These are phyloP conservation scores for Russula compacta DNA, from an alignment of 768 basidiomycete species.

Conservation along the genomic window DNA sequence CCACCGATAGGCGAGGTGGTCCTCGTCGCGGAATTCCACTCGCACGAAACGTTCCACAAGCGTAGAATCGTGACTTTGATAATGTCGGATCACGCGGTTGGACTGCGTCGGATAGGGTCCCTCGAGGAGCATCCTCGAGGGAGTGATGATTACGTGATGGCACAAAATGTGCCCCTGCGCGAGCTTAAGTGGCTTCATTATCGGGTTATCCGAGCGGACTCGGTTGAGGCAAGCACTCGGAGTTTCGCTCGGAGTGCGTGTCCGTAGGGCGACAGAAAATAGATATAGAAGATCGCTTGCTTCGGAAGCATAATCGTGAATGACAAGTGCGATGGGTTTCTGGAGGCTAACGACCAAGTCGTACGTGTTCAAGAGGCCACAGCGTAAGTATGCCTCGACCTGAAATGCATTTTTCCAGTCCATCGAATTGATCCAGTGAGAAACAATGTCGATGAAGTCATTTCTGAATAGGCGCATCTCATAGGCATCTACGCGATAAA, in stretches of 20 bases:
- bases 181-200: not conserved
- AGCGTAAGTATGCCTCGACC: conserved; percentile 58
- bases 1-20: not conserved
- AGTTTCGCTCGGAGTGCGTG: no score
- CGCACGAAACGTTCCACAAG: not conserved
- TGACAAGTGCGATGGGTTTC: no score
- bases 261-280: no score
- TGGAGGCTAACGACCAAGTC: no score
- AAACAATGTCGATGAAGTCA: conserved; percentile 38
- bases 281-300: no score
- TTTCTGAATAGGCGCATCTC: conserved; percentile 41
- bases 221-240: no score
- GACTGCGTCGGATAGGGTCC: not conserved
- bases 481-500: not conserved
- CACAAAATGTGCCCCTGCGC: not conserved
- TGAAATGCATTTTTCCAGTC: conserved; percentile 54
- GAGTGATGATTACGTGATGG: not conserved
- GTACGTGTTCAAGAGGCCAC: conserved; percentile 29
- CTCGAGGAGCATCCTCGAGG: not conserved
- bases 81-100: not conserved
- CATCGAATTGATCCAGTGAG: conserved; percentile 9
- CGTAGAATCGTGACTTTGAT: not conserved
- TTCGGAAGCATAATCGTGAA: no score
- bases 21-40: not conserved
- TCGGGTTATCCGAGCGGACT: no score